A percentile compares a stretch with the other conserved stretches of the same genome.
phyloP scores from a whole-genome alignment of 441 rosid species.

The Eugenia klotzschiana region DNA sequence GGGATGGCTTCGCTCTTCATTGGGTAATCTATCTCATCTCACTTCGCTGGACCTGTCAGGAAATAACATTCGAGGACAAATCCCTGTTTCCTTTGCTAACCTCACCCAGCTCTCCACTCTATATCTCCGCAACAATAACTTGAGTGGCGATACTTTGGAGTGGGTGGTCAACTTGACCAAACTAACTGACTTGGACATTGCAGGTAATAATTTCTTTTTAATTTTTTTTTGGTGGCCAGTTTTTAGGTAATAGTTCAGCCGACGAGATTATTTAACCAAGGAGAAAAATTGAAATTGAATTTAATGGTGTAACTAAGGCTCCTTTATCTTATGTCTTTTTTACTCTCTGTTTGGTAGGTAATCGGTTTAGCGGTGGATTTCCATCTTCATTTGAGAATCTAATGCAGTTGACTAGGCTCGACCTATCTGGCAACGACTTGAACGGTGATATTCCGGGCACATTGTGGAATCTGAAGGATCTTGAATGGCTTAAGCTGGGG shows the following conservation, averaged over 20 bases:
- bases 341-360: neutral
- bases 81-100: too few species aligned
- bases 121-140: neutral
- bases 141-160: neutral
- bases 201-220: neutral
- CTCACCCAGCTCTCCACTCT: too few species aligned
- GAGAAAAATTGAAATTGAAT: neutral
- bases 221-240: neutral
- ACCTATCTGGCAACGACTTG: rapidly evolving
- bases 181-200: rapidly evolving
- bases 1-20: neutral
- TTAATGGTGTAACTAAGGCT: neutral
- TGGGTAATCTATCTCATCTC: neutral
- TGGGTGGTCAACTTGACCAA: neutral
- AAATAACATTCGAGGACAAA: too few species aligned
- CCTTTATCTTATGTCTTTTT: neutral
- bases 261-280: neutral
- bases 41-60: too few species aligned
- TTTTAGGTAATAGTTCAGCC: too few species aligned
- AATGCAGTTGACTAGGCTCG: rapidly evolving
- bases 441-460: neutral
- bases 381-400: neutral
- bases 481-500: rapidly evolving
- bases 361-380: neutral
- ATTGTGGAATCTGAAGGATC: neutral